These are phyloP conservation scores for Aspergillus pseudoviridinutans DNA, from an alignment of 2,329 filamentous ascomycete genomes.

Conservation along the genomic window DNA sequence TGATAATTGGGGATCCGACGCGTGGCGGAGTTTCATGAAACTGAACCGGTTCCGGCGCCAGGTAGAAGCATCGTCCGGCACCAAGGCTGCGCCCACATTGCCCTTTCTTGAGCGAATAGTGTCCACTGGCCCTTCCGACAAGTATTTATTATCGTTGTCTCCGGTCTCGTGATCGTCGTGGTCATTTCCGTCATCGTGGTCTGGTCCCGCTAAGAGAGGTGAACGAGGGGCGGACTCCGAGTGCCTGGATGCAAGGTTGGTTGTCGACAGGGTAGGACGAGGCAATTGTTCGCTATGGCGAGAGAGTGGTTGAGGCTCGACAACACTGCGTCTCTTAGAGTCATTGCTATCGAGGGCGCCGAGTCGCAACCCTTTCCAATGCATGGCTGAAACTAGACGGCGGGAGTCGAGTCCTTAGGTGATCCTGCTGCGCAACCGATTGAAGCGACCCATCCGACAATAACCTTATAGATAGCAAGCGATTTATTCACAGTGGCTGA, in stretches of 20 bases:
- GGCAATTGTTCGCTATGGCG: conserved; percentile 37
- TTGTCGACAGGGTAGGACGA: conserved; percentile 28
- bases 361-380: conserved; percentile 39
- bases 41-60: conserved; percentile 51
- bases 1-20: conserved; percentile 86
- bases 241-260: conserved; percentile 25
- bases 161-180: conserved; percentile 4
- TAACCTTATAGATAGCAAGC: background rate
- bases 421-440: conserved; percentile 15
- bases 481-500: background rate
- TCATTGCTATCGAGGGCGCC: conserved; percentile 29
- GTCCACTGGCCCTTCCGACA: conserved; percentile 14
- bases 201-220: conserved; percentile 13
- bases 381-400: conserved; percentile 29
- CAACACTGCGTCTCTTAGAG: conserved; percentile 32
- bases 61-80: conserved; percentile 20
- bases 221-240: conserved; percentile 35
- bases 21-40: conserved; percentile 81
- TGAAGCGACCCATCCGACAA: conserved; percentile 19
- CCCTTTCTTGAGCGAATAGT: conserved; percentile 13
- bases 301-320: conserved; percentile 24
- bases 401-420: conserved; percentile 14
- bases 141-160: conserved; percentile 6
- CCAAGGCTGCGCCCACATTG: conserved; percentile 11
- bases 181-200: conserved; percentile 9